phyloP scores from a whole-genome alignment of 2,329 filamentous ascomycete species.

The Metarhizium rileyi region DNA sequence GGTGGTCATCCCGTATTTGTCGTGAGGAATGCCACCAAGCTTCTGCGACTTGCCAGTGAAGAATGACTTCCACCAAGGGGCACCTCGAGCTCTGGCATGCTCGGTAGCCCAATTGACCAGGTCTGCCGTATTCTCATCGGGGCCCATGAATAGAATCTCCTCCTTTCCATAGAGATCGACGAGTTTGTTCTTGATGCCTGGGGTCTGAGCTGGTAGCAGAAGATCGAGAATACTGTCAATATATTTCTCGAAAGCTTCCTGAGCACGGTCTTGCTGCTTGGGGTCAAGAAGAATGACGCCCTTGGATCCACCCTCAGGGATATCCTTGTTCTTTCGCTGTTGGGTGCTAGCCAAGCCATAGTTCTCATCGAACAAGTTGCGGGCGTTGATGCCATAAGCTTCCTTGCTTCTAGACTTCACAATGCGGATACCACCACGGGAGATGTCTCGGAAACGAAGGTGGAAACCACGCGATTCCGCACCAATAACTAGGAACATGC shows the following conservation, averaged over 20 bases:
- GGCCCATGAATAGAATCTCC: slow-evolving; percentile 97
- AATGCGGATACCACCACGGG: slow-evolving; percentile 93
- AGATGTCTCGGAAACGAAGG: slow-evolving; percentile 92
- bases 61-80: slow-evolving; percentile 99
- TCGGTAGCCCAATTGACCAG: slow-evolving; percentile 98
- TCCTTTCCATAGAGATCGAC: slow-evolving; percentile 91
- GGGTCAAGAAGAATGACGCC: slow-evolving; percentile 92
- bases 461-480: slow-evolving; percentile 97
- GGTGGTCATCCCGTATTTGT: slow-evolving; percentile 95
- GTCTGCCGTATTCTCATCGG: slow-evolving; percentile 96
- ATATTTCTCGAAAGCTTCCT: slow-evolving; percentile 96
- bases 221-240: slow-evolving; percentile 98
- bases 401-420: slow-evolving; percentile 97
- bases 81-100: slow-evolving; percentile 77
- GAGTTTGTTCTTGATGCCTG: slow-evolving; percentile 97
- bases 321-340: slow-evolving; percentile 99
- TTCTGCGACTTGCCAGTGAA: slow-evolving; percentile 98
- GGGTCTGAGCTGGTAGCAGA: slow-evolving; percentile 77
- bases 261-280: slow-evolving; percentile 85
- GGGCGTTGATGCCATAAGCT: slow-evolving; percentile 90
- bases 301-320: slow-evolving; percentile 95
- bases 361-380: slow-evolving; percentile 96
- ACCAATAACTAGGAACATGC: slow-evolving; percentile 97
- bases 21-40: slow-evolving; percentile 92
- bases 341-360: slow-evolving; percentile 97